Base-by-base conservation (phyloP, 495 filamentous ascomycete species). In the Jackrogersella multiformis region DNA sequence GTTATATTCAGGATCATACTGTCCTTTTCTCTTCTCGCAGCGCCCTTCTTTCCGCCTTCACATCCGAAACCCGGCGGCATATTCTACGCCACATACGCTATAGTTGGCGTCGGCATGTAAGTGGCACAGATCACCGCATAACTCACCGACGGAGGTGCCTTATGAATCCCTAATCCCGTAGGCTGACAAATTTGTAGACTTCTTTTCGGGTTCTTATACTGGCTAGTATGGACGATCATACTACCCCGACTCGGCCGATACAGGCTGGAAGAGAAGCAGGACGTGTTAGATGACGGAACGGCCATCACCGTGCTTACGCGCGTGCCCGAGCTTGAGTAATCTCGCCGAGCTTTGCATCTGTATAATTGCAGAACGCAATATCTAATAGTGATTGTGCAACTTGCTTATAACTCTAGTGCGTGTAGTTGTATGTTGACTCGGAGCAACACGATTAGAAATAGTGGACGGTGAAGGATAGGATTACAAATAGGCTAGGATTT, bases 21-120 rank as follows among this genome's bases (percentile, higher is more conserved):
- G 5, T 83, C 80, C 16, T 21, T 84, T 5, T 76, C 79, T n/a
- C 65, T 87, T 9, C 62, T 89, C 21, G 77, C 79, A 20, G 83
- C 85, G 1, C 86, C 85, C 0, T 87, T 88, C 66, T 77, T 88
- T 34, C 81, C 81, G 15, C 78, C 79, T 0, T 77, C 77, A 9
- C 79, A 86, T 42, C 77, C 83, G 44, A 81, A 82, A 10, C 80
- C 85, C 58, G 84, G 84, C 7, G 81, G 86, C 28, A 81, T 92
- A 56, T 90, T 86, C 70, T 87, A 91, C 66, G 89, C 87, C 0
- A 90, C 85, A 6, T 92, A 92, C 79, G 89, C 90, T 1, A 78
- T 92, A 68, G 89, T 92, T 30, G 89, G 89, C 2, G 84, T 86
- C 41, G 82, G 81, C 24, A 82, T 90, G 89, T 92, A 79, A 84